Evolutionary conservation across 768 basidiomycete species (phyloP).

Genomic region (Termitomyces sp.): DNA sequence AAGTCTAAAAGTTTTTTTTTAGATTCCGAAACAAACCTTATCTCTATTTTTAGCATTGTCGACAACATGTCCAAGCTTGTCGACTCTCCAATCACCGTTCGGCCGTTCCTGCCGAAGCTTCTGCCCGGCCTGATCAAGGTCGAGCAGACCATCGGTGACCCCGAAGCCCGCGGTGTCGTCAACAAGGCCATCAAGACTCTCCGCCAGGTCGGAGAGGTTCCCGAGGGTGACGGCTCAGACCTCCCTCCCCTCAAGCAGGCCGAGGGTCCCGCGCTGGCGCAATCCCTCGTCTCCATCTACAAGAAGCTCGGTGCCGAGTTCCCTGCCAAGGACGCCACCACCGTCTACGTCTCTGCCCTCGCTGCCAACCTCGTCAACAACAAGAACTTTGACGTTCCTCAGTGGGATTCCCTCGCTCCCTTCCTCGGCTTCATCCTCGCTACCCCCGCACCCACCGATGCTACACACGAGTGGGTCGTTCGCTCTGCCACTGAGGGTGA

Average conservation of each 20-base stretch:
- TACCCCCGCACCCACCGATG: conserved; percentile 57
- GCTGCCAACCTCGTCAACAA: conserved; percentile 83
- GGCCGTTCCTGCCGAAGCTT: conserved; percentile 94
- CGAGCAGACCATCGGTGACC: conserved; percentile 91
- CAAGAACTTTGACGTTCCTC: conserved; percentile 87
- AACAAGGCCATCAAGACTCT: conserved; percentile 92
- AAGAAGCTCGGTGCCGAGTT: conserved; percentile 70
- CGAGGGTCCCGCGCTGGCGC: conserved; percentile 62
- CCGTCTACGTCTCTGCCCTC: conserved; percentile 70
- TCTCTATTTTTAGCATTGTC: conserved; percentile 57
- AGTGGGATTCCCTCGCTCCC: conserved; percentile 81
- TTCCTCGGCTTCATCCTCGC: conserved; percentile 67
- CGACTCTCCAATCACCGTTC: conserved; percentile 90
- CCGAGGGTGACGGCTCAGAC: conserved; percentile 85
- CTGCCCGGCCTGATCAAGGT: conserved; percentile 96
- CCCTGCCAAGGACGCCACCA: conserved; percentile 50
- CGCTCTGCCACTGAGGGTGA: conserved; percentile 81
- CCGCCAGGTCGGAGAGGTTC: conserved; percentile 91
- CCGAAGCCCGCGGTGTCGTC: conserved; percentile 93
- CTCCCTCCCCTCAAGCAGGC: conserved; percentile 80
- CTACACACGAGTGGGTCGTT: conserved; percentile 84
- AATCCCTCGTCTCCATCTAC: conserved; percentile 71
- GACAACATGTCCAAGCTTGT: conserved; percentile 99
- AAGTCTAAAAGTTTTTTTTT: conserved; percentile 25
- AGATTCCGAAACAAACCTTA: conserved; percentile 4